phyloP scores from a whole-genome alignment of 2,329 filamentous ascomycete species.

The Alternaria atra region DNA sequence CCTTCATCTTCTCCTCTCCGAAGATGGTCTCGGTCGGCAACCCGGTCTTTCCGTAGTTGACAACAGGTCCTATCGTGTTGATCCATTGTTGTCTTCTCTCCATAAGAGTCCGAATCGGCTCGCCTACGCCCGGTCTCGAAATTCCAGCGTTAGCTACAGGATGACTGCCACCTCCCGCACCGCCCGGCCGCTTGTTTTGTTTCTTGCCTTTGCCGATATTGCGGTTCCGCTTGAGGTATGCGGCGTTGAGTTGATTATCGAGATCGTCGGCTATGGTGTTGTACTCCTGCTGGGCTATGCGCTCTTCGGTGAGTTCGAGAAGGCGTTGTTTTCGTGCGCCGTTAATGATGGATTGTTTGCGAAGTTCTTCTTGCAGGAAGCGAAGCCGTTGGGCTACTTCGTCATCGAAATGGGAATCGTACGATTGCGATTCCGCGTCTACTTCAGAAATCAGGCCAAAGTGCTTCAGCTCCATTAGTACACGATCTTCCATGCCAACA shows the following conservation, averaged over 20 bases:
- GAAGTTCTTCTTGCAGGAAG: conserved; percentile 81
- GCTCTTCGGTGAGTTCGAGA: conserved; percentile 85
- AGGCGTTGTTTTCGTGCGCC: conserved; percentile 89
- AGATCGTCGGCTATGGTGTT: conserved; percentile 96
- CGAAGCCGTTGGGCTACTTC: conserved; percentile 91
- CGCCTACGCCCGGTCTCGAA: conserved; percentile 73
- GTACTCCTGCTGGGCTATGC: conserved; percentile 97
- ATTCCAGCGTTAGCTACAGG: conserved; percentile 51
- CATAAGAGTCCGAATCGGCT: conserved; percentile 91
- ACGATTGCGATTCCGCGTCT: conserved; percentile 74
- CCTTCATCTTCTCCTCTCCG: conserved; percentile 74
- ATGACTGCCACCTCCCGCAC: conserved; percentile 76
- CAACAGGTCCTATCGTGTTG: conserved; percentile 87
- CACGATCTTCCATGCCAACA: conserved; percentile 84
- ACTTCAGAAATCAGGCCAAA: conserved; percentile 85
- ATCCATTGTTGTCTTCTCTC: conserved; percentile 90
- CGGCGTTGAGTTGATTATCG: conserved; percentile 91
- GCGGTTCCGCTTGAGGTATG: conserved; percentile 93
- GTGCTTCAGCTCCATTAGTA: conserved; percentile 89
- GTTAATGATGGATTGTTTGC: conserved; percentile 85
- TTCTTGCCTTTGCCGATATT: conserved; percentile 96
- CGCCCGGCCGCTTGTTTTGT: conserved; percentile 77
- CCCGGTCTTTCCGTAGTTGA: conserved; percentile 80
- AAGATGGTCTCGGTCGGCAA: conserved; percentile 84
- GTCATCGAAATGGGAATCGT: conserved; percentile 90